Conservation (phyloP, 164 flowering plant genomes). For the Saururus chinensis region DNA sequence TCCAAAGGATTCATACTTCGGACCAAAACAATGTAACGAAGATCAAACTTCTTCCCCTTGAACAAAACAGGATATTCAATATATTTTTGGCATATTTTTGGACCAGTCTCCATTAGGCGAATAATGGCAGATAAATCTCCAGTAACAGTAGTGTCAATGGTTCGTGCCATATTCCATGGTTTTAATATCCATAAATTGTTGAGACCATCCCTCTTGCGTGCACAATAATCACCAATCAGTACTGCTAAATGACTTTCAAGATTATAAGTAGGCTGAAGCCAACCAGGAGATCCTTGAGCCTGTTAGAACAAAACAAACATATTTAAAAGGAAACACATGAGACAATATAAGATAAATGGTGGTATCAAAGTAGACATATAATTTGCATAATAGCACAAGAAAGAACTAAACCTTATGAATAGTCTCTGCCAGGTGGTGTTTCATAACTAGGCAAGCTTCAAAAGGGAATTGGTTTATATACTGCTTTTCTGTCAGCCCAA, state of each 20-base stretch:
- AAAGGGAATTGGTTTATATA: constrained; percentile 91
- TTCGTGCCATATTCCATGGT: constrained; percentile 99
- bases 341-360: not conserved
- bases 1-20: constrained; percentile 86
- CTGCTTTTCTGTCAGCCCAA: constrained; percentile 67
- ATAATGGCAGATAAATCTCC: constrained; percentile 78
- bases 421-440: constrained; percentile 94
- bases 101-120: constrained; percentile 98
- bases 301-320: constrained; percentile 16
- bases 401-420: constrained; percentile 55
- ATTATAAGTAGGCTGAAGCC: constrained; percentile 96
- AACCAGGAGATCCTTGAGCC: constrained; percentile 80
- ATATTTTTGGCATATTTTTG: constrained; percentile 97
- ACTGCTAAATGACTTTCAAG: constrained; percentile 74
- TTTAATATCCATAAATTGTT: constrained; percentile 95
- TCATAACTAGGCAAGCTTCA: constrained; percentile 99
- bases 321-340: not conserved
- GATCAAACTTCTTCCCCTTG: constrained; percentile 81
- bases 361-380: not conserved
- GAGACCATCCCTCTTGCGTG: constrained; percentile 55
- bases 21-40: constrained; percentile 84
- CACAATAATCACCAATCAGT: constrained; percentile 74
- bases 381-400: not conserved
- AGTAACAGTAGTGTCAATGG: constrained; percentile 92
- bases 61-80: constrained; percentile 91